Base-by-base conservation (phyloP, 306 rosid genomes). In the Prunus persica region DNA sequence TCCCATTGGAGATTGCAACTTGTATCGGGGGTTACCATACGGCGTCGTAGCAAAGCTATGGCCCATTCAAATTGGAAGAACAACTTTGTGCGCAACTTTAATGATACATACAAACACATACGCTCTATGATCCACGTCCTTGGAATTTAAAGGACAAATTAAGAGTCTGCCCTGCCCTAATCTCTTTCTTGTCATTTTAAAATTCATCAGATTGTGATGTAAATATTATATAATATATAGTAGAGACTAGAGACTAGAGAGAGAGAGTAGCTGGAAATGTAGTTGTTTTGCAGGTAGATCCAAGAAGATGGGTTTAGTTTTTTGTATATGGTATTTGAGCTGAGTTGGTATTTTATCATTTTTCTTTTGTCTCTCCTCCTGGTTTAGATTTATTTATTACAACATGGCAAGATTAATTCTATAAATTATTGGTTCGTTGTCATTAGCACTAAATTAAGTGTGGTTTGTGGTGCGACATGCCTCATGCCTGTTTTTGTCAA, bases 61-160 rank as follows among this genome's bases (percentile, higher is more conserved):
- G 27, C 18, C 30, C 25, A 34, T 34, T 34, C 25, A 43, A 28
- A n/a, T 30, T 41, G 41, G 3, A 2, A 24, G 65, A 12, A 28
- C 27, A 45, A 73, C 46, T 66, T 43, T 70, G 47, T 4, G 51
- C 43, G 52, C 63, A 3, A 22, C 68, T 58, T 16, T 73, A 18
- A 8, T 10, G 27, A 73, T 60, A 18, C 67, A 10, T 20, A 25
- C 69, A 73, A 18, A 25, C 51, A 50, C 27, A 2, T 51, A 5
- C 5, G 16, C 58, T 25, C 58, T 14, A 54, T 16, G 69, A 73
- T 73, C 77, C 68, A 60, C 68, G 77, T 73, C 77, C 15, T 45
- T n/a, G 0, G 25, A 57, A 5, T 45, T 41, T 13, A 47, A 45
- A 60, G 77, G 46, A 32, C 46, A 73, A 45, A 77, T 27, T 32